Evolutionary conservation across 192 early-diverging fungal genomes (phyloP).

Genomic region (Coemansia sp.): DNA sequence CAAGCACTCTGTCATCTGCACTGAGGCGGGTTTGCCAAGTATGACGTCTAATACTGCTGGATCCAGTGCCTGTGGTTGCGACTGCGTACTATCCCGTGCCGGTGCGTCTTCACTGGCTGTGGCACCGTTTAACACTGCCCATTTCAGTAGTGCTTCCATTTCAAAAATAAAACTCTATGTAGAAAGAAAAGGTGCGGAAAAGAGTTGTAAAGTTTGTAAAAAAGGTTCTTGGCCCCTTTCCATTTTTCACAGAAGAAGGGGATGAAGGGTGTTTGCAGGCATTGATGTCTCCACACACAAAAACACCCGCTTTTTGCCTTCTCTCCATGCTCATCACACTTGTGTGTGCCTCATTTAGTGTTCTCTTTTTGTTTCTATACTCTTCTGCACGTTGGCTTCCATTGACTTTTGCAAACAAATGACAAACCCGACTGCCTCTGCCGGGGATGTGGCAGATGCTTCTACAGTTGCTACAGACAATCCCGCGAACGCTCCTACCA

Average conservation of each 20-base stretch:
- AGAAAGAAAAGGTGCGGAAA: not conserved
- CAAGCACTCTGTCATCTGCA: constrained; percentile 83
- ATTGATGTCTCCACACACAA: not conserved
- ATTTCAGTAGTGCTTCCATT: constrained; percentile 80
- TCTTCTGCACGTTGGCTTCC: not conserved
- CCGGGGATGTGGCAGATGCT: not conserved
- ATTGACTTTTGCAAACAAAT: not conserved
- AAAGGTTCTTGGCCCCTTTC: not conserved
- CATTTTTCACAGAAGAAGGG: not conserved
- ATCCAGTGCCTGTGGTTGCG: constrained; percentile 58
- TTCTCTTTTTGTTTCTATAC: constrained; percentile 4
- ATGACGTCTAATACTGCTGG: constrained; percentile 89
- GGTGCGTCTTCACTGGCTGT: constrained; percentile 70
- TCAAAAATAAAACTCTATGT: constrained; percentile 5
- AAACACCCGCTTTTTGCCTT: not conserved
- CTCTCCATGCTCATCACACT: constrained; percentile 3
- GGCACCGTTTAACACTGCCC: constrained; percentile 76
- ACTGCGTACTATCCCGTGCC: constrained; percentile 18
- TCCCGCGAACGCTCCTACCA: not conserved
- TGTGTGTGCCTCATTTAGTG: constrained; percentile 6
- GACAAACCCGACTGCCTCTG: constrained; percentile 11
- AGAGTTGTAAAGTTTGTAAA: not conserved
- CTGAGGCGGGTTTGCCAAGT: constrained; percentile 87
- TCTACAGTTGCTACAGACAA: not conserved
- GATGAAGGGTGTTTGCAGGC: not conserved